Evolutionary conservation across 345 rosid species (phyloP), one percentile per base, ranked within the genome.

Genomic region (Garcia nutans): DNA sequence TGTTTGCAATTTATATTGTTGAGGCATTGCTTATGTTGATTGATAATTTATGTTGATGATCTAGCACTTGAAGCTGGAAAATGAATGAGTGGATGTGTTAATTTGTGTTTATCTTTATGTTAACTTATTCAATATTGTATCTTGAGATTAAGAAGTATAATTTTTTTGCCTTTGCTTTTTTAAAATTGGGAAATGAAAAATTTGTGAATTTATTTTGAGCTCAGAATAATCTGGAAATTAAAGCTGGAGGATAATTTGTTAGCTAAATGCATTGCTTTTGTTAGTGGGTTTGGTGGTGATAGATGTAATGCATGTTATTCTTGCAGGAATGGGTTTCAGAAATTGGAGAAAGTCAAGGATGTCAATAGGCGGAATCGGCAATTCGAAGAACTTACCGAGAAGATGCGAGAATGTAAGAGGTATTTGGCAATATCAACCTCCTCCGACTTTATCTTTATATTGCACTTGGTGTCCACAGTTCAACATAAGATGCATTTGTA

Each of bases 311-410:
- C 10, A 16, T 41, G 44, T 33, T 45, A 17, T 50, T 31, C 17
- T 75, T 71, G 76, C 77, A 80, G 83, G 50, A 80, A 80, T 68
- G 83, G 83, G 42, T 76, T 80, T 67, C 83, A 80, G 64, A 80
- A 80, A 24, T 54, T 80, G 77, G 80, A 80, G 65, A 80, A 76
- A 65, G 50, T 76, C 45, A 80, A 80, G 65, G 83, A 80, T 80
- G 79, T 31, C 68, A 76, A 80, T 17, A 72, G 83, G 65, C 74
- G 72, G 71, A 76, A 77, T 44, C 70, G 83, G 68, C 83, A 80
- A 55, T 33, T 80, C 77, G 83, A 80, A 72, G 80, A 80, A 68
- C 83, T 76, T 62, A 76, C 80, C 0, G 80, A 44, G 19, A 80
- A 80, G 69, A 68, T 80, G 80, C 73, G 80, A 22, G 83, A 80